Evolutionary conservation across 768 basidiomycete species (phyloP), one percentile per base, ranked within the genome.

Genomic region (Boletus pseudo-olivaceus): DNA sequence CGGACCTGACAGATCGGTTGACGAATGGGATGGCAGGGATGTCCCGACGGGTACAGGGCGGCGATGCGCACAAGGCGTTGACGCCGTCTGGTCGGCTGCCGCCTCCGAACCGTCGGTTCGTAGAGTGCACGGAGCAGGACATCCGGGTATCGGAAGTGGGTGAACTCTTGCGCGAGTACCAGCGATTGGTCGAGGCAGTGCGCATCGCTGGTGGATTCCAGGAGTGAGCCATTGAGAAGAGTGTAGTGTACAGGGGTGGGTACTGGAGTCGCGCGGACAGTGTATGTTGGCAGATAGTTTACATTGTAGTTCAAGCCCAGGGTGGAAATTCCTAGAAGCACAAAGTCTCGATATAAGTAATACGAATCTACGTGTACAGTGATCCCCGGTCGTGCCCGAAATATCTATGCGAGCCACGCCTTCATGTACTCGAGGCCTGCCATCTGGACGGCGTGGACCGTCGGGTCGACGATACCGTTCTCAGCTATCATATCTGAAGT

Each of bases 131-230:
- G 0, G 80, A 83, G 44, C 88, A 86, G 49, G 96, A 98, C 57
- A 69, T 98, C 50, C 80, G 78, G 49, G 71, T 98, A 26, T 82
- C 85, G 0, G 96, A 99, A 60, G 83, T 98, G 1, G 82, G 78
- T 1, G 83, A 87, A 59, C 75, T 99, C 40, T 72, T 98, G 66
- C 72, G 75, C 32, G 95, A 97, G 59, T 98, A 97, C 69, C 81
- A 82, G 58, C 75, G 87, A 41, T 67, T 97, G 48, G 93, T 84
- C 9, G 87, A 90, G 40, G 83, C 78, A 17, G 73, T 93, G 33
- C 73, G 80, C 27, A 76, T 73, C 20, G 71, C 79, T 48, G 84
- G 82, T 19, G 88, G 64, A 7, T 68, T 70, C 35, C 64, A 68
- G 20, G 67, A 66, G 23, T 66, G 29, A 53, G n/a, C n/a, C n/a